These are phyloP conservation scores for Daldinia caldariorum DNA, from an alignment of 495 filamentous ascomycete genomes.

Conservation along the genomic window DNA sequence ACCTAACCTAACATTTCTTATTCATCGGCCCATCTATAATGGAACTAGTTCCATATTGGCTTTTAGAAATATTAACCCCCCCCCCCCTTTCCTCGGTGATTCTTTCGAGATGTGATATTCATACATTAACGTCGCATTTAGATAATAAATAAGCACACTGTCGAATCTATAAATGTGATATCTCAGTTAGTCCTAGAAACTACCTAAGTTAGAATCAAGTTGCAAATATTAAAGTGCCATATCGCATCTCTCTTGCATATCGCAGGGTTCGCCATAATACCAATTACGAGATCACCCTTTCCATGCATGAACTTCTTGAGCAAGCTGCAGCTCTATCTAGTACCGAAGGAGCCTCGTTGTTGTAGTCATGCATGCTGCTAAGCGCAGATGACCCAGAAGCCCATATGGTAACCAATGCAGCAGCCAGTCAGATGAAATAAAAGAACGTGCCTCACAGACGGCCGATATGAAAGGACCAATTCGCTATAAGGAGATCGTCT, in stretches of 20 bases:
- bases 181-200: conserved; percentile 18
- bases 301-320: conserved; percentile 24
- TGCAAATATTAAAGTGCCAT: conserved; percentile 27
- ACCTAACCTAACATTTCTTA: background rate
- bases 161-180: conserved; percentile 36
- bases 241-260: conserved; percentile 7
- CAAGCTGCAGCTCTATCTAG: conserved; percentile 27
- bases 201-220: conserved; percentile 1
- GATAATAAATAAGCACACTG: conserved; percentile 30
- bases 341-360: conserved; percentile 25
- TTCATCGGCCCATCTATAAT: conserved; percentile 28
- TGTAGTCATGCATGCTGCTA: conserved; percentile 41
- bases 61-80: conserved; percentile 36
- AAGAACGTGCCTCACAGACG: conserved; percentile 18
- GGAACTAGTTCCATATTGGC: conserved; percentile 38
- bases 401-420: conserved; percentile 20
- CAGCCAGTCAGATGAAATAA: conserved; percentile 21
- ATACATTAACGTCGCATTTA: conserved; percentile 38
- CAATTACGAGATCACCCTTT: conserved; percentile 18
- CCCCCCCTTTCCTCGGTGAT: conserved; percentile 28
- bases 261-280: conserved; percentile 19
- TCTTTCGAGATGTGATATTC: conserved; percentile 50
- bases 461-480: conserved; percentile 22
- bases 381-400: conserved; percentile 18
- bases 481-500: conserved; percentile 34